Evolutionary conservation across 2,329 filamentous ascomycete genomes (phyloP).

Genomic region (Aspergillus sp.): DNA sequence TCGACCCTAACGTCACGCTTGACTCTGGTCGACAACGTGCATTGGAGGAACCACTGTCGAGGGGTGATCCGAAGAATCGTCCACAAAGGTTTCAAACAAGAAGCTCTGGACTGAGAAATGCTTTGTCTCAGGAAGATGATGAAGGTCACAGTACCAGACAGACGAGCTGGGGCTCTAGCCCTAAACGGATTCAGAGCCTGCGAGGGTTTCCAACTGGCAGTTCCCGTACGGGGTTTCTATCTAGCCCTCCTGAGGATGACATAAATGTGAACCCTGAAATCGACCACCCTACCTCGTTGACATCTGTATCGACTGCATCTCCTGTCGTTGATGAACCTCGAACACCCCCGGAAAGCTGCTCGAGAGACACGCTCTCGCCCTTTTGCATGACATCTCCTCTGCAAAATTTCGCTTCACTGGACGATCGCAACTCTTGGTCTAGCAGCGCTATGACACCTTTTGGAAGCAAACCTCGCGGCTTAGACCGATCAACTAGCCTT

Average conservation of each 20-base stretch:
- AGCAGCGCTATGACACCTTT: slow-evolving; percentile 23
- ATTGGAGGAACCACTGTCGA: slow-evolving; percentile 35
- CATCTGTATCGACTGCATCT: slow-evolving; percentile 40
- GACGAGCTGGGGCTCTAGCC: slow-evolving; percentile 14
- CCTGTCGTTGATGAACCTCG: slow-evolving; percentile 35
- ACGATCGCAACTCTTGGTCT: slow-evolving; percentile 39
- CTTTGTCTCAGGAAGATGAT: slow-evolving; percentile 30
- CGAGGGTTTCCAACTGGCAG: slow-evolving; percentile 22
- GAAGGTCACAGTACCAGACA: slow-evolving; percentile 10
- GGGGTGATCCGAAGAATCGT: slow-evolving; percentile 19
- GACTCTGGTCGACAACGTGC: slow-evolving; percentile 34
- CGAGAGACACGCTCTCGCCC: slow-evolving; percentile 33
- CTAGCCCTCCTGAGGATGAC: slow-evolving; percentile 16
- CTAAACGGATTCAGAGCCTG: slow-evolving; percentile 16
- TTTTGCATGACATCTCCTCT: slow-evolving; percentile 33
- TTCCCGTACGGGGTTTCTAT: slow-evolving; percentile 17
- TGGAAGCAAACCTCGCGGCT: slow-evolving; percentile 30
- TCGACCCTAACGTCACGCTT: slow-evolving; percentile 37
- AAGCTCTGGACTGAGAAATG: slow-evolving; percentile 30
- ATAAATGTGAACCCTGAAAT: slow-evolving; percentile 20
- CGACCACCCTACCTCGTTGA: slow-evolving; percentile 38
- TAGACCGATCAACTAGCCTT: slow-evolving; percentile 24
- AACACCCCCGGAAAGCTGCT: slow-evolving; percentile 35
- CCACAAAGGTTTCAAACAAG: slow-evolving; percentile 25
- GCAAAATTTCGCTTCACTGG: slow-evolving; percentile 33